Conservation (phyloP, 345 rosid species). For the Murraya paniculata region DNA sequence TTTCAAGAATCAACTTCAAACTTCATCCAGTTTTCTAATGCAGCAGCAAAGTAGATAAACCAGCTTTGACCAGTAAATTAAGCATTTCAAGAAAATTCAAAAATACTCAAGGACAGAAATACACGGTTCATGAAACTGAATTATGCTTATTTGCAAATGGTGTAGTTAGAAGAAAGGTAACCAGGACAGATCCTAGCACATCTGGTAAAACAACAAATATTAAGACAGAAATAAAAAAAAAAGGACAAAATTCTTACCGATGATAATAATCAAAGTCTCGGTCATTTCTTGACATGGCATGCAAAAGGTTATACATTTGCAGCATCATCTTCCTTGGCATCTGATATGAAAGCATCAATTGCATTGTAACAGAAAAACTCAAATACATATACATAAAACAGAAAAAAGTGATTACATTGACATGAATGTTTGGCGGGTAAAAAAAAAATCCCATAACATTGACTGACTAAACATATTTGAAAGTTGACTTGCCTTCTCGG, state of each 20-base stretch:
- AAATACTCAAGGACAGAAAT: background rate
- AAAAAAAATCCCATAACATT: background rate
- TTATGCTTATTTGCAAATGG: background rate
- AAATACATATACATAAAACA: background rate
- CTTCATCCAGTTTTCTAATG: background rate
- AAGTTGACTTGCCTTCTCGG: conserved; percentile 80
- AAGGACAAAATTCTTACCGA: conserved; percentile 49
- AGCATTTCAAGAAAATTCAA: background rate
- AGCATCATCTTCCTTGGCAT: conserved; percentile 96
- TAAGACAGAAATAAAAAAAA: background rate
- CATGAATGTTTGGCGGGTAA: background rate
- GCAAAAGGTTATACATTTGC: conserved; percentile 91
- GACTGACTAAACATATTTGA: background rate
- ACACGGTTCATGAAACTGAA: background rate
- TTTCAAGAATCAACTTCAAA: background rate
- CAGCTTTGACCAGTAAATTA: background rate
- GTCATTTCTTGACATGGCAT: conserved; percentile 90
- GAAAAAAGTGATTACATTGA: background rate
- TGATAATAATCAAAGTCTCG: conserved; percentile 97
- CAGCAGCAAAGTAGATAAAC: background rate
- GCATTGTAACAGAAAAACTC: conserved; percentile 3
- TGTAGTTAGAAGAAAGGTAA: background rate
- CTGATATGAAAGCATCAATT: conserved; percentile 43
- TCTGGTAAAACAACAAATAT: conserved; percentile 3
- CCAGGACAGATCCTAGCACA: background rate